Conservation (phyloP, 805 yeast genomes). For the Zygotorulaspora danielsina region DNA sequence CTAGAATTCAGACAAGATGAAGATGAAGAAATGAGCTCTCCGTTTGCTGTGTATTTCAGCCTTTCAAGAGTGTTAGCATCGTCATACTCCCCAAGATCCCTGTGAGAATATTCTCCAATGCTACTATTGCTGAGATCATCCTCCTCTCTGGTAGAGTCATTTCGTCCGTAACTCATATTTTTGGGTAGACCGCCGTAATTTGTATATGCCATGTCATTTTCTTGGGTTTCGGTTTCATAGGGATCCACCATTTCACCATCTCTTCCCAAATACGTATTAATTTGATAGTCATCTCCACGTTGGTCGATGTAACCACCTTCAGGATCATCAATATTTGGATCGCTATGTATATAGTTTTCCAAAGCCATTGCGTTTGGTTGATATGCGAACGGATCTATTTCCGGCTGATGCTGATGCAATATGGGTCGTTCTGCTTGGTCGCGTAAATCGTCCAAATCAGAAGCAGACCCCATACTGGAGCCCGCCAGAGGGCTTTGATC, state of each 20-base stretch:
- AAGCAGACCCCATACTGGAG: conserved; percentile 15
- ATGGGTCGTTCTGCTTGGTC: conserved; percentile 24
- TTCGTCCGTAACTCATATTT: conserved; percentile 2
- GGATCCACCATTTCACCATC: conserved; percentile 38
- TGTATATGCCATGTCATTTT: conserved; percentile 1
- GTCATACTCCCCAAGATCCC: conserved; percentile 29
- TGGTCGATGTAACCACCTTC: conserved; percentile 32
- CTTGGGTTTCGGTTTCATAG: conserved; percentile 15
- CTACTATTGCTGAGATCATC: conserved; percentile 15
- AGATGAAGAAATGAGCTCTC: conserved; percentile 12
- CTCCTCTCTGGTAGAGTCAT: conserved; percentile 10
- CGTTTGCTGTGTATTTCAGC: conserved; percentile 9
- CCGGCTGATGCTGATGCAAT: conserved; percentile 14
- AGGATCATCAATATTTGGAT: conserved; percentile 20
- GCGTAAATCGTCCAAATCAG: conserved; percentile 18
- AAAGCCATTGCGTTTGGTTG: conserved; percentile 12
- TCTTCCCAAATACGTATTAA: conserved; percentile 33
- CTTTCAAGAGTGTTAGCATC: conserved; percentile 21
- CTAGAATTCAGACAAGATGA: conserved; percentile 12
- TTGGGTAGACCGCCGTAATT: conserved; percentile 3
- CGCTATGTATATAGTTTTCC: conserved; percentile 11
- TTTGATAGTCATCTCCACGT: conserved; percentile 36
- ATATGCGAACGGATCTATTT: conserved; percentile 6
- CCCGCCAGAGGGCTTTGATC: conserved; percentile 7
- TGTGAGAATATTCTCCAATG: conserved; percentile 18